A percentile compares a stretch with the other conserved stretches of the same genome.
phyloP scores from a whole-genome alignment of 768 basidiomycete species.

The Phaeotremella skinneri region DNA sequence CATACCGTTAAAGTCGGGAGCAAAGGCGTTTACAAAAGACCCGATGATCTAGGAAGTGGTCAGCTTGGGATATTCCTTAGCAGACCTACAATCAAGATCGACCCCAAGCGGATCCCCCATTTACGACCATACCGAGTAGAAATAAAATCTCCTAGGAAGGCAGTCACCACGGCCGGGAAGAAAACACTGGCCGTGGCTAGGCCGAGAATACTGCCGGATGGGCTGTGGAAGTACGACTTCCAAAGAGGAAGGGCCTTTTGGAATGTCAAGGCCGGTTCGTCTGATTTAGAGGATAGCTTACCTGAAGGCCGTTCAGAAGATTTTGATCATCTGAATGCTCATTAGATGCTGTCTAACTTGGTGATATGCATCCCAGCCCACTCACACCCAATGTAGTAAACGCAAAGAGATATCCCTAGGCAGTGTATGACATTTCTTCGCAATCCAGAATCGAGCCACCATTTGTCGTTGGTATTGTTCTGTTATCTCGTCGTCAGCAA shows the following conservation, averaged over 20 bases:
- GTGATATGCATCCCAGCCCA: neutral
- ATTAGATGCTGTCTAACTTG: neutral
- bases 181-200: conserved; percentile 30
- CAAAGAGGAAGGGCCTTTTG: conserved; percentile 21
- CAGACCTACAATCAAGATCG: conserved; percentile 15
- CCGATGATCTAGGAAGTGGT: conserved; percentile 15
- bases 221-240: conserved; percentile 28
- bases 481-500: neutral
- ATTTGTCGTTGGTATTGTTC: conserved; percentile 25
- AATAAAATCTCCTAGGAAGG: conserved; percentile 35
- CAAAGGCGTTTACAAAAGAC: conserved; percentile 28
- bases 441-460: conserved; percentile 28
- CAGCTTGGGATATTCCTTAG: neutral
- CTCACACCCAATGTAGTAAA: conserved; percentile 29
- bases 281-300: neutral
- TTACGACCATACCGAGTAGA: conserved; percentile 28
- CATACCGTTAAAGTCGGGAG: conserved; percentile 16
- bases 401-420: conserved; percentile 23
- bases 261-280: neutral
- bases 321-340: conserved; percentile 22
- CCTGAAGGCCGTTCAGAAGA: conserved; percentile 32
- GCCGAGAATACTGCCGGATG: conserved; percentile 28
- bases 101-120: conserved; percentile 24
- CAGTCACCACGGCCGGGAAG: conserved; percentile 30
- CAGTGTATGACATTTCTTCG: conserved; percentile 26